These are phyloP conservation scores for Noccaea caerulescens DNA, from an alignment of 345 rosid species.

Conservation along the genomic window DNA sequence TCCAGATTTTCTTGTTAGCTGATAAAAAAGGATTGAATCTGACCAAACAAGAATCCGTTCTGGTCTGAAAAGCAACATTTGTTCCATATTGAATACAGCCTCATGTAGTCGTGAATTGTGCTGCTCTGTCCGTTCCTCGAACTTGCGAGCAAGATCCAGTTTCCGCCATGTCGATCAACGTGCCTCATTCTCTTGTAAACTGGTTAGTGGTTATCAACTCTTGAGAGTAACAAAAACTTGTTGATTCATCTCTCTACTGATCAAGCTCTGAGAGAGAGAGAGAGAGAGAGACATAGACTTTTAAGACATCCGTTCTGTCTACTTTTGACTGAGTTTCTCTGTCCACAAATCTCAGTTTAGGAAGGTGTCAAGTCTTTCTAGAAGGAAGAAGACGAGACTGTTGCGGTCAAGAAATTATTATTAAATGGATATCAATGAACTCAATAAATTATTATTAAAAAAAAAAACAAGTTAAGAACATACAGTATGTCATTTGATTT, in stretches of 20 bases:
- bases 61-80: conserved; percentile 11
- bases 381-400: conserved; percentile 84
- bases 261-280: conserved; percentile 47
- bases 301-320: too few relatives aligned
- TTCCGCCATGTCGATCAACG: conserved; percentile 69
- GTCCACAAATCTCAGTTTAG: conserved; percentile 70
- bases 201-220: conserved; percentile 72
- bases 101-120: conserved; percentile 82
- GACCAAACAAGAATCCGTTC: background rate
- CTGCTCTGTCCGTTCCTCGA: conserved; percentile 85
- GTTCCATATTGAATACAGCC: conserved; percentile 53
- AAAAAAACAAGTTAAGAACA: too few relatives aligned
- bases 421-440: too few relatives aligned
- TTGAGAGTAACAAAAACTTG: conserved; percentile 49
- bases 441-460: too few relatives aligned
- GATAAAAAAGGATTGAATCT: too few relatives aligned
- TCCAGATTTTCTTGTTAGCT: too few relatives aligned
- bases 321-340: conserved; percentile 2
- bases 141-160: conserved; percentile 78
- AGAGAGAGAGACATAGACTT: too few relatives aligned
- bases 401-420: conserved; percentile 82
- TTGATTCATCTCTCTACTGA: conserved; percentile 89
- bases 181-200: conserved; percentile 69
- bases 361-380: conserved; percentile 85
- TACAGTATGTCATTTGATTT: too few relatives aligned